Evolutionary conservation across 2,329 filamentous ascomycete species (phyloP), one percentile per base, ranked within the genome.

Genomic region (Aureobasidium sp.): DNA sequence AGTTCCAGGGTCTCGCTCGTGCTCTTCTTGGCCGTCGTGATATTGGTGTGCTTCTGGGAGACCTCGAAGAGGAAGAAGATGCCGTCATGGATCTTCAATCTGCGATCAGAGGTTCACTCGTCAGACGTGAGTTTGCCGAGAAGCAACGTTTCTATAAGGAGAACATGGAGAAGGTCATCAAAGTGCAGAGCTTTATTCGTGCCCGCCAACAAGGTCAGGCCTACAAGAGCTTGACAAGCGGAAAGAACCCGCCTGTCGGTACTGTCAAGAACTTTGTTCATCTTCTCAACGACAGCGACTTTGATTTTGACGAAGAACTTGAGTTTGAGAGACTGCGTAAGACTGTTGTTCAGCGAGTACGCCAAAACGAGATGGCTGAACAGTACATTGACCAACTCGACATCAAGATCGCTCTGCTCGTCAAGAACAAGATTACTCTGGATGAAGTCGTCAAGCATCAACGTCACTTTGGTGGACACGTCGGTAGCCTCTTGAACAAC

Each of bases 361-460:
- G 91, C 42, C 90, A 96, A 62, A 98, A 98, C 64, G 93, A 98
- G 71, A 84, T 95, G 75, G 82, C 94, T 34, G 93, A 98, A 71
- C 90, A 96, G 67, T 98, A 98, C 65, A 95, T 98, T 61, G 90
- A 95, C 63, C 93, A 98, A 67, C 80, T 98, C 30, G 94, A 98
- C 66, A 95, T 98, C 76, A 98, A 98, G 74, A 98, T 98, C 67
- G 93, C 93, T 1, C 79, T 98, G 3, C 78, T 98, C 16, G 93
- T 98, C 63, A 97, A 97, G 78, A 98, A 98, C 79, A 98, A 98
- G 71, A 98, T 98, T 64, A 97, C 93, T 0, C 78, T 98, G 3
- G 93, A 98, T 65, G 94, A 98, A 71, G 93, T 98, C 24, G 88
- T 98, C 53, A 89, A 90, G 63, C 93, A 97, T 66, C 93, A 98